Evolutionary conservation across 2,329 filamentous ascomycete genomes (phyloP).

Genomic region (Niveomyces coronatus): DNA sequence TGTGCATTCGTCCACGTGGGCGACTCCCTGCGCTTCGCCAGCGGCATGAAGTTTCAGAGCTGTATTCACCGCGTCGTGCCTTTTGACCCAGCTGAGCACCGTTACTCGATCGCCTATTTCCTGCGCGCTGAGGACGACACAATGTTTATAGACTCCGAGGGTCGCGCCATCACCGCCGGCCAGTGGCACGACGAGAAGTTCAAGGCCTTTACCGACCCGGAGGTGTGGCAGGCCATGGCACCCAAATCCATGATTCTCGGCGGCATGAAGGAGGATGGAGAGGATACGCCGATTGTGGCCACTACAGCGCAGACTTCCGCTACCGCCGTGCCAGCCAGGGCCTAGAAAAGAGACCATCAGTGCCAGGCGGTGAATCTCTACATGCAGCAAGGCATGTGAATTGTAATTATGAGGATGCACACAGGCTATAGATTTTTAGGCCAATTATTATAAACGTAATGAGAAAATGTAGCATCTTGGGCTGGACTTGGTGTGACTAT

Average conservation of each 20-base stretch:
- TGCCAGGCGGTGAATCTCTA: no score
- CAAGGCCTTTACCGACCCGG: conserved; percentile 36
- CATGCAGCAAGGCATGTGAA: no score
- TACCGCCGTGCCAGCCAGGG: conserved; percentile 7
- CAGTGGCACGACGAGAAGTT: conserved; percentile 47
- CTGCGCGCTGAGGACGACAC: conserved; percentile 45
- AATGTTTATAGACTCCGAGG: conserved; percentile 45
- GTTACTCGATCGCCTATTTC: conserved; percentile 51
- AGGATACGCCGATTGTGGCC: conserved; percentile 14
- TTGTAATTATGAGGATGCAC: no score
- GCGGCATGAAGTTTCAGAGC: conserved; percentile 41
- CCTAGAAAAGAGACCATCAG: no score
- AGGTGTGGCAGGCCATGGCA: conserved; percentile 35
- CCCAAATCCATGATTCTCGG: conserved; percentile 38
- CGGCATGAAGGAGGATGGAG: conserved; percentile 35
- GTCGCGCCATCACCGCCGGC: conserved; percentile 40
- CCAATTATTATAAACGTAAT: no score
- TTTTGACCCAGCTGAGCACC: conserved; percentile 39
- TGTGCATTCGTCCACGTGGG: conserved; percentile 48
- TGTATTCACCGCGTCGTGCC: conserved; percentile 50
- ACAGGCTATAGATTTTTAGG: no score
- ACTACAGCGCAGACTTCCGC: not conserved
- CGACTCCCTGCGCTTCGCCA: conserved; percentile 47
- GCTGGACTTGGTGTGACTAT: no score
- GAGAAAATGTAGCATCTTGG: no score